Conservation (phyloP, 306 rosid genomes). For the Rosa chinensis region DNA sequence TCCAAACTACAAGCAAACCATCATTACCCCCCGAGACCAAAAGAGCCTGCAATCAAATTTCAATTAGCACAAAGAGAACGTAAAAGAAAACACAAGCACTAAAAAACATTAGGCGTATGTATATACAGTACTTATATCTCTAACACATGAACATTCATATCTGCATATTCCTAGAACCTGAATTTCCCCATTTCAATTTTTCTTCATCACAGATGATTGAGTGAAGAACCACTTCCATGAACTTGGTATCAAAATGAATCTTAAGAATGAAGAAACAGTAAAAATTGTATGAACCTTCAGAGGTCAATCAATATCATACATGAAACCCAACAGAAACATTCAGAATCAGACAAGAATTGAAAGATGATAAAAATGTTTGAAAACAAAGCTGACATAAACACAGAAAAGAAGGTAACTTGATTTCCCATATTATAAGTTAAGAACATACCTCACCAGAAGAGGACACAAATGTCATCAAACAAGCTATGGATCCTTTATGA, state of each 20-base stretch:
- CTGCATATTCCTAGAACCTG: slow-evolving; percentile 2
- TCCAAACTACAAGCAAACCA: slow-evolving; percentile 94
- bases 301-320: slow-evolving; percentile 4
- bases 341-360: not conserved
- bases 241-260: not conserved
- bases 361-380: not conserved
- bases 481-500: slow-evolving; percentile 94
- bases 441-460: slow-evolving; percentile 94
- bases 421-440: not conserved
- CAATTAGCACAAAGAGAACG: slow-evolving; percentile 5
- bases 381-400: slow-evolving; percentile 21
- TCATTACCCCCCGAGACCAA: slow-evolving; percentile 95
- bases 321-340: slow-evolving; percentile 8
- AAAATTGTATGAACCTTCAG: slow-evolving; percentile 5
- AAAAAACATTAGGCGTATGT: not conserved
- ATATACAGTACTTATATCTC: not conserved
- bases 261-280: not conserved
- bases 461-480: slow-evolving; percentile 90
- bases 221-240: not conserved
- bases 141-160: not conserved
- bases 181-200: not conserved
- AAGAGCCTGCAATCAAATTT: slow-evolving; percentile 67
- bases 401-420: not conserved
- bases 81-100: slow-evolving; percentile 9
- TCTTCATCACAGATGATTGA: slow-evolving; percentile 5